Conservation (phyloP, 805 yeast species). For the Candida jianshihensis region DNA sequence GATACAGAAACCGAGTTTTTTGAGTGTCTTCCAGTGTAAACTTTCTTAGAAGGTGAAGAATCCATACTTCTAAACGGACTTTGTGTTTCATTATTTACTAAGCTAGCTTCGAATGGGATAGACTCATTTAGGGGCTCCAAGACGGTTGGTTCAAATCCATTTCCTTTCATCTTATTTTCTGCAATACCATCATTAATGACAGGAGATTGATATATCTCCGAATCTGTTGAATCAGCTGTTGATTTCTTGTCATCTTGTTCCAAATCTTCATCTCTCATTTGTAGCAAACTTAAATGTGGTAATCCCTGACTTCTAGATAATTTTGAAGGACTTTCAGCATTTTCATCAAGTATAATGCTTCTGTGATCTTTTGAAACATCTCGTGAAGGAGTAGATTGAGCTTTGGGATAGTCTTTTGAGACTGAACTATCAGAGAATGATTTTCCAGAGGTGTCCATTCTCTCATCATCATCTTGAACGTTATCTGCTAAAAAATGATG, state of each 20-base stretch:
- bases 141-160: slow-evolving; percentile 4
- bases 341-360: not conserved
- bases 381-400: slow-evolving; percentile 19
- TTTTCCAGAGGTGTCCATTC: slow-evolving; percentile 4
- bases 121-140: slow-evolving; percentile 10
- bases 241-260: slow-evolving; percentile 6
- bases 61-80: not conserved
- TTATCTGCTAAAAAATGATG: slow-evolving; percentile 23
- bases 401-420: slow-evolving; percentile 11
- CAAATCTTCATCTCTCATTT: slow-evolving; percentile 17
- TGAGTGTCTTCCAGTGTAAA: slow-evolving; percentile 1
- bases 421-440: not conserved
- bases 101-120: not conserved
- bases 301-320: slow-evolving; percentile 19
- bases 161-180: not conserved
- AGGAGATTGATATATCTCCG: not conserved
- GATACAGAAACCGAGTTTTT: slow-evolving; percentile 15
- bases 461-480: slow-evolving; percentile 9
- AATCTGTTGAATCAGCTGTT: not conserved
- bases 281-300: slow-evolving; percentile 20
- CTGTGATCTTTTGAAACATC: not conserved
- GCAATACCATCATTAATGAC: too few relatives aligned
- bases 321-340: slow-evolving; percentile 15
- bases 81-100: not conserved
- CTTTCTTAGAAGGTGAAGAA: slow-evolving; percentile 3